phyloP scores from a whole-genome alignment of 1,139 yeast species.

The Geotrichum australiense region DNA sequence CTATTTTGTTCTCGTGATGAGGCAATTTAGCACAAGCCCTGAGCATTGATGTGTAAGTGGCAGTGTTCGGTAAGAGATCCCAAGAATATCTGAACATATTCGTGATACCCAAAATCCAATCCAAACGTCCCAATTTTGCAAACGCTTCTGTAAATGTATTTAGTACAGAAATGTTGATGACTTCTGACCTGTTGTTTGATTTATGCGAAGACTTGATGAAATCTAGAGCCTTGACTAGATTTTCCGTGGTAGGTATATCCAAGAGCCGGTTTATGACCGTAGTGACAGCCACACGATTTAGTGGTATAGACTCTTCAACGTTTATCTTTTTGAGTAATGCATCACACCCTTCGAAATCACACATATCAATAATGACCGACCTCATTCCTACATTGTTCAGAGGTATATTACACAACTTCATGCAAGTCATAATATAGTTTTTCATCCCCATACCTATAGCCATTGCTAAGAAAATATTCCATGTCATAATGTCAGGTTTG shows the following conservation, averaged over 20 bases:
- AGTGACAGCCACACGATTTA: conserved; percentile 10
- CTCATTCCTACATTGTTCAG: conserved; percentile 23
- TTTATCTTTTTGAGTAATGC: conserved; percentile 19
- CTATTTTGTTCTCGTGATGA: conserved; percentile 20
- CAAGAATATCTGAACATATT: conserved; percentile 20
- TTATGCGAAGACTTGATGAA: conserved; percentile 16
- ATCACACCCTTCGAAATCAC: conserved; percentile 23
- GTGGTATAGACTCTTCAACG: background rate
- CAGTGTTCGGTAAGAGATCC: conserved; percentile 20
- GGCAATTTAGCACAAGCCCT: conserved; percentile 22
- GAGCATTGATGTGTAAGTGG: conserved; percentile 22
- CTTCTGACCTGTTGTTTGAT: conserved; percentile 20
- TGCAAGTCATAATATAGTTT: conserved; percentile 20
- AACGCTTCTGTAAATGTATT: conserved; percentile 23
- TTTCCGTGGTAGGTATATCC: conserved; percentile 14
- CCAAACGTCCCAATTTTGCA: conserved; percentile 23
- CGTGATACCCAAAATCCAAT: conserved; percentile 26
- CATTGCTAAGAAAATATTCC: conserved; percentile 32
- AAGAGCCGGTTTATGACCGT: conserved; percentile 18
- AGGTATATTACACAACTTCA: conserved; percentile 24
- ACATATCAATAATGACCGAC: conserved; percentile 22
- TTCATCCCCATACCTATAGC: conserved; percentile 23
- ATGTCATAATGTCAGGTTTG: conserved; percentile 36
- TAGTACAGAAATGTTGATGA: conserved; percentile 20
- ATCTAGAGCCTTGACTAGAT: conserved; percentile 15